Conservation (phyloP, 176 grass and related monocot genomes). For the Zoysia pacifica region DNA sequence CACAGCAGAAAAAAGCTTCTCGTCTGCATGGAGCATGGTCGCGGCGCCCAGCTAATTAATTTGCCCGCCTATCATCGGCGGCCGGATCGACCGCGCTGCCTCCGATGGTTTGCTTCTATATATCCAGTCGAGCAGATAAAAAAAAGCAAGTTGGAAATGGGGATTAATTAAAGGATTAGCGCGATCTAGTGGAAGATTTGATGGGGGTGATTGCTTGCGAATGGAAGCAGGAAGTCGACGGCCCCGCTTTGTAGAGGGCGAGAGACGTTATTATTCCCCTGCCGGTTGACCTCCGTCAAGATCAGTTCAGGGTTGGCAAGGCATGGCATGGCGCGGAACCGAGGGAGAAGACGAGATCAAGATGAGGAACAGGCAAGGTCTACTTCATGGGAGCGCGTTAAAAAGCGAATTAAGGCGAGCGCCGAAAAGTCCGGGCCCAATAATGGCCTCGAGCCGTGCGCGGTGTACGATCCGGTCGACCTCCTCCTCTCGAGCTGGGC, state of each 20-base stretch:
- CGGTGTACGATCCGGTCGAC: slow-evolving; percentile 36
- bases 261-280: not conserved
- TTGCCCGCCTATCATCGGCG: too few relatives aligned
- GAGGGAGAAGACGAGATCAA: too few relatives aligned
- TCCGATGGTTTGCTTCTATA: too few relatives aligned
- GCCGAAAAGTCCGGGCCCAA: slow-evolving; percentile 11
- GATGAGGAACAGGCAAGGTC: too few relatives aligned
- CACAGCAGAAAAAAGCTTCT: too few relatives aligned
- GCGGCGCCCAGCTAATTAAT: too few relatives aligned
- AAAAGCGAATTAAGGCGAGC: slow-evolving; percentile 29
- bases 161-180: not conserved
- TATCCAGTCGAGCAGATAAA: not conserved
- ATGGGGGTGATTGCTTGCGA: not conserved
- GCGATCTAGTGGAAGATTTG: slow-evolving; percentile 33
- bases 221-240: not conserved
- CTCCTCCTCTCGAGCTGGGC: not conserved
- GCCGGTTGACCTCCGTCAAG: not conserved
- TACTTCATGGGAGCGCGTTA: slow-evolving; percentile 19
- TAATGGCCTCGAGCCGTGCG: slow-evolving; percentile 49
- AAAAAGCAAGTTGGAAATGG: not conserved
- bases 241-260: not conserved
- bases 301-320: too few relatives aligned
- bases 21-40: too few relatives aligned
- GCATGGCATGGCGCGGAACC: too few relatives aligned
- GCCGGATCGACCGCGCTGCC: too few relatives aligned